Conservation (phyloP, 345 rosid genomes). For the Camelina sativa region DNA sequence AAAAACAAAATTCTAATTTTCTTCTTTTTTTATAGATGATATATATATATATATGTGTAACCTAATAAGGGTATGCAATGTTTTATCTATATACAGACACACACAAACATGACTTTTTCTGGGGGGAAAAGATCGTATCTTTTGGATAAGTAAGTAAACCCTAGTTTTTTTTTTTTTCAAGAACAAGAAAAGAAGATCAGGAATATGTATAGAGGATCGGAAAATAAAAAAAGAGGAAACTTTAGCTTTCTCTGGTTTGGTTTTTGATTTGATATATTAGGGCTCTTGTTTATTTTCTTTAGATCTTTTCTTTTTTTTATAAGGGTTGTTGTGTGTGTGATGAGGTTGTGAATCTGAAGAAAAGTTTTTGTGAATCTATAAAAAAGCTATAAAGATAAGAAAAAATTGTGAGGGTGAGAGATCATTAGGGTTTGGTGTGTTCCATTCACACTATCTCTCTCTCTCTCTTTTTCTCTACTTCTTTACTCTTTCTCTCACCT, state of each 20-base stretch:
- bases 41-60: not conserved
- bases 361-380: conserved; percentile 32
- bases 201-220: not conserved
- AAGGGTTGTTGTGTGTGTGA: conserved; percentile 19
- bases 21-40: not conserved
- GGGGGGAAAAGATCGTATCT: conserved; percentile 43
- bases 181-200: conserved; percentile 30
- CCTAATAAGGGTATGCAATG: conserved; percentile 33
- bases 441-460: conserved; percentile 23
- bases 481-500: conserved; percentile 25
- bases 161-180: conserved; percentile 32
- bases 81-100: conserved; percentile 42
- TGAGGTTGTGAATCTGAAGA: conserved; percentile 43
- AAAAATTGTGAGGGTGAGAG: conserved; percentile 44
- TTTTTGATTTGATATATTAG: conserved; percentile 33
- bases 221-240: conserved; percentile 35
- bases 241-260: conserved; percentile 21
- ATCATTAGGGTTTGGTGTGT: conserved; percentile 55
- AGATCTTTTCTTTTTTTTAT: conserved; percentile 34
- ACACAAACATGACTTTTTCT: conserved; percentile 39
- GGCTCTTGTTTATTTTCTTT: conserved; percentile 33
- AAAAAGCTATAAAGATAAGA: conserved; percentile 45
- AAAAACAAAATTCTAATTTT: not conserved
- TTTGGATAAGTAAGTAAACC: conserved; percentile 27
- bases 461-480: conserved; percentile 33